Conservation (phyloP, 768 basidiomycete species). For the Rhizopogon salebrosus region DNA sequence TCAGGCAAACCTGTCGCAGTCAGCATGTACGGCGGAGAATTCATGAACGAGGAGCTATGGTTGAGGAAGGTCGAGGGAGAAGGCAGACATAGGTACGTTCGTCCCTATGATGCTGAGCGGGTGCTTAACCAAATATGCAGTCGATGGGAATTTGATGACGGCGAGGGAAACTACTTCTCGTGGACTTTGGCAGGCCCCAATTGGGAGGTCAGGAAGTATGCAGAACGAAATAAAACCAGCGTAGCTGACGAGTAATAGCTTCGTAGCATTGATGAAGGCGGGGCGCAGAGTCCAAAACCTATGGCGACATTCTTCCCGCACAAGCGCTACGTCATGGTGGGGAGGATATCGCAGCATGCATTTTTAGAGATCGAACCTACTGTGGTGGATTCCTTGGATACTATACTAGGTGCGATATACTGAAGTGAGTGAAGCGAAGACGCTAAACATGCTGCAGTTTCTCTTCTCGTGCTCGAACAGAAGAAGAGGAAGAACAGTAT, state of each 20-base stretch:
- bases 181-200: slow-evolving; percentile 10
- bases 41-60: slow-evolving; percentile 25
- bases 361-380: slow-evolving; percentile 31
- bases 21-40: slow-evolving; percentile 22
- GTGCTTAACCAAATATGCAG: slow-evolving; percentile 3
- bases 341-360: slow-evolving; percentile 30
- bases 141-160: slow-evolving; percentile 20
- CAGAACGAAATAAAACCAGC: not conserved
- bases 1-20: slow-evolving; percentile 24
- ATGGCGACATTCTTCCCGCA: slow-evolving; percentile 31
- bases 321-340: slow-evolving; percentile 28
- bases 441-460: slow-evolving; percentile 17
- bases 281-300: slow-evolving; percentile 18
- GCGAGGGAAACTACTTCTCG: slow-evolving; percentile 16
- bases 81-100: slow-evolving; percentile 9
- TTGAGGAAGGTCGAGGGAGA: slow-evolving; percentile 17
- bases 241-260: slow-evolving; percentile 18
- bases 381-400: slow-evolving; percentile 29
- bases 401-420: slow-evolving; percentile 27
- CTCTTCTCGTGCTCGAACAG: slow-evolving; percentile 27
- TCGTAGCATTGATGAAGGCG: slow-evolving; percentile 17
- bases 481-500: slow-evolving; percentile 16
- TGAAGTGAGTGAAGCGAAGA: not conserved
- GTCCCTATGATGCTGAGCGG: not conserved
- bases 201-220: slow-evolving; percentile 8